A percentile compares a stretch with the other conserved stretches of the same genome.
phyloP scores from a whole-genome alignment of 768 basidiomycete genomes.

The Tremella fuciformis region DNA sequence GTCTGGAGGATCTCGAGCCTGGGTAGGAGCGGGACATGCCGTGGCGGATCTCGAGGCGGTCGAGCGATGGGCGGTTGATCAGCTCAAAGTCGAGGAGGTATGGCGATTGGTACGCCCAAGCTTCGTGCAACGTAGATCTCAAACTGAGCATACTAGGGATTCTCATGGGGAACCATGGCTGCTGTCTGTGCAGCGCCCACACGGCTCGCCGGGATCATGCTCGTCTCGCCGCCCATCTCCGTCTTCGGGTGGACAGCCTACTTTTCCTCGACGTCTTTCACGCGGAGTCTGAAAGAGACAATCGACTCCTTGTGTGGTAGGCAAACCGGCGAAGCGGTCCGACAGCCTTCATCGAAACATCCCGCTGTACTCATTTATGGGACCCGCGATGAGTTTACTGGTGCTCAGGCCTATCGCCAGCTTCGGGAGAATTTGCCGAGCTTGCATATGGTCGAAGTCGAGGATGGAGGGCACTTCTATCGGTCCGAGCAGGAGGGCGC shows the following conservation, averaged over 20 bases:
- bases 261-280: neutral
- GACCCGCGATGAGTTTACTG: neutral
- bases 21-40: constrained; percentile 1
- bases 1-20: neutral
- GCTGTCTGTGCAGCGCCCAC: neutral
- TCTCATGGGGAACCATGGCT: neutral
- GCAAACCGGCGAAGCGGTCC: neutral
- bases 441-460: neutral
- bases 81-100: neutral
- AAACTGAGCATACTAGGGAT: neutral
- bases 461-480: constrained; percentile 1
- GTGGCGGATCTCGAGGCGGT: neutral
- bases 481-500: neutral
- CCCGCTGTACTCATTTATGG: neutral
- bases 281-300: neutral
- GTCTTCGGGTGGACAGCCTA: neutral
- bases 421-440: neutral
- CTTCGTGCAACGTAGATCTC: neutral
- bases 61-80: neutral
- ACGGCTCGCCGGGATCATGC: neutral
- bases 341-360: neutral
- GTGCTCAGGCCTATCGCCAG: neutral
- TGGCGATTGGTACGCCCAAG: neutral
- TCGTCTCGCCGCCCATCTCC: constrained; percentile 2
- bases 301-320: neutral